A percentile compares a stretch with the other conserved stretches of the same genome.
These are phyloP conservation scores for Tylopilus sp. DNA, from an alignment of 768 basidiomycete genomes.

Conservation along the genomic window DNA sequence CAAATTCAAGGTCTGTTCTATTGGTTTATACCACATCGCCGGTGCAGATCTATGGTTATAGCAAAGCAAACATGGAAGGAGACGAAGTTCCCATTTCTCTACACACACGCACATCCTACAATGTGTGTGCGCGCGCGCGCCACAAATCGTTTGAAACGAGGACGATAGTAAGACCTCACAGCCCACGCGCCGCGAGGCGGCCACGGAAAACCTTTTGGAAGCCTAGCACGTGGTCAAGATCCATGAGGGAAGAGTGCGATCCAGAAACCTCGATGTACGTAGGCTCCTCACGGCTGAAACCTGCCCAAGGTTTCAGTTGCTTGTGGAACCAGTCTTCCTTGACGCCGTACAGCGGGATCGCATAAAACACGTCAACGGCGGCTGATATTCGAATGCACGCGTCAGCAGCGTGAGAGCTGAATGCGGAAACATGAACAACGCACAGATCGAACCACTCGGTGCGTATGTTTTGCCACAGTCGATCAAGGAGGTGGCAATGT, in stretches of 20 bases:
- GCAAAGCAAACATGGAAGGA: too few relatives aligned
- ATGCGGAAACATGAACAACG: slow-evolving; percentile 3
- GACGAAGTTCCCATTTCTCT: too few relatives aligned
- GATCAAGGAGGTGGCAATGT: slow-evolving; percentile 29
- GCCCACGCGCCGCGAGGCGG: slow-evolving; percentile 25
- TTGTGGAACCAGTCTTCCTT: slow-evolving; percentile 31
- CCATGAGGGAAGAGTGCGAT: slow-evolving; percentile 30
- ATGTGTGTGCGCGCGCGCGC: too few relatives aligned
- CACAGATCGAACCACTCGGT: slow-evolving; percentile 24
- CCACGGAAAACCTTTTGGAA: slow-evolving; percentile 30
- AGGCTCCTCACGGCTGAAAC: slow-evolving; percentile 21
- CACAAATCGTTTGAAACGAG: too few relatives aligned
- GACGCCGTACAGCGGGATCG: slow-evolving; percentile 25
- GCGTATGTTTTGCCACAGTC: slow-evolving; percentile 30
- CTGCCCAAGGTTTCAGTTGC: slow-evolving; percentile 25
- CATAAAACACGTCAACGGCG: slow-evolving; percentile 25
- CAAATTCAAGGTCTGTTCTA: too few relatives aligned
- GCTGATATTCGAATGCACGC: slow-evolving; percentile 1
- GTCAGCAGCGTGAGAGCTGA: background rate
- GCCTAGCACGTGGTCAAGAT: slow-evolving; percentile 27
- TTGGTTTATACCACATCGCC: too few relatives aligned
- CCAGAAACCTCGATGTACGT: slow-evolving; percentile 25
- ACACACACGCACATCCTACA: too few relatives aligned
- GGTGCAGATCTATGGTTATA: too few relatives aligned
- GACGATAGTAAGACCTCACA: slow-evolving; percentile 2